Percentiles rank a stretch among this genome's conserved stretches.
Evolutionary conservation across 192 early-diverging fungal genomes (phyloP).

Genomic region (Neocallimastix lanati): DNA sequence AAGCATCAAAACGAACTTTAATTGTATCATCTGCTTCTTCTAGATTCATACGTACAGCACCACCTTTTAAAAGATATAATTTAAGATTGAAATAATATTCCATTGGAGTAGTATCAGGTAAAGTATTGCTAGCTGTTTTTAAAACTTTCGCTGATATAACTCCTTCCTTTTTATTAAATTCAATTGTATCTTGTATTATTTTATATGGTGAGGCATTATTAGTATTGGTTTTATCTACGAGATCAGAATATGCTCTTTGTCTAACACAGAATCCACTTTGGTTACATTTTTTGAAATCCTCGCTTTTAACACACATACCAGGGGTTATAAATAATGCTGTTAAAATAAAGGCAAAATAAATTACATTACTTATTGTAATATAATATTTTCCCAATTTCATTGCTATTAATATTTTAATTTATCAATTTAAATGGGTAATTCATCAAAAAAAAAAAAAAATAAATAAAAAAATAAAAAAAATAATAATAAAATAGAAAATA

Average conservation of each 20-base stretch:
- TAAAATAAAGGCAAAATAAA: background rate
- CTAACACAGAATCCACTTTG: slow-evolving; percentile 76
- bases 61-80: slow-evolving; percentile 28
- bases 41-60: slow-evolving; percentile 6
- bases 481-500: too few species aligned
- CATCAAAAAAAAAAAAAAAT: too few species aligned
- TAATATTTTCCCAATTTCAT: background rate
- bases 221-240: slow-evolving; percentile 11
- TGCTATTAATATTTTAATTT: too few species aligned
- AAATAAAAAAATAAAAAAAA: too few species aligned
- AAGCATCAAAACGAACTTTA: background rate
- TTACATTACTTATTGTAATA: background rate
- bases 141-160: slow-evolving; percentile 32
- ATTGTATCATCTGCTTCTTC: slow-evolving; percentile 15
- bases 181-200: slow-evolving; percentile 35
- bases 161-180: slow-evolving; percentile 19
- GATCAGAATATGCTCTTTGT: slow-evolving; percentile 69
- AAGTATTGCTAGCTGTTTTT: slow-evolving; percentile 16
- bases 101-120: background rate
- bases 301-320: background rate
- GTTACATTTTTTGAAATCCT: slow-evolving; percentile 82
- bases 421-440: too few species aligned
- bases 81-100: slow-evolving; percentile 14
- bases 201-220: slow-evolving; percentile 31
- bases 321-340: background rate